Evolutionary conservation across 2,329 filamentous ascomycete genomes (phyloP), one percentile per base, ranked within the genome.

Genomic region (Penicillium capsulatum): DNA sequence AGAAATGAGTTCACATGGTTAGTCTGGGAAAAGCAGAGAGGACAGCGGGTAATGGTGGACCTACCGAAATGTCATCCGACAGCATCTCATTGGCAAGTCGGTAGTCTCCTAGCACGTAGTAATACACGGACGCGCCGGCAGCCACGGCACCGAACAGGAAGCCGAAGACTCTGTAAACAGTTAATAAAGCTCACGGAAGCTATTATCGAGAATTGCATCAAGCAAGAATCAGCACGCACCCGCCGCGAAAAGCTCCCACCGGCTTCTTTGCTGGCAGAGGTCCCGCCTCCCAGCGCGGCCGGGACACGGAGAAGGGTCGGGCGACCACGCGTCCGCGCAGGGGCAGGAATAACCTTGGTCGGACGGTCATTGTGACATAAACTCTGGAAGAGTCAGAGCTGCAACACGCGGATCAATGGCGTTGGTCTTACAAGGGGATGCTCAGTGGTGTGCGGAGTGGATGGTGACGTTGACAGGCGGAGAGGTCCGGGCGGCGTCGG

Each of bases 21-120:
- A 36, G 40, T 26, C 5, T 32, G 19, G 7, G 11, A 3, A n/a
- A 16, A 22, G 29, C 30, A 19, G 10, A 15, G 31, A 22, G 26
- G 27, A 7, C 38, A 19, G 19, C 10, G 3, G 3, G 3, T 15
- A 17, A n/a, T 17, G 16, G 9, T 13, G 36, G 39, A 83, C 87
- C 68, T 78, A 96, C 91, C 69, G 91, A 91, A 65, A 97, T 95
- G 69, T 97, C 91, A 70, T 95, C 89, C 45, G 84, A 91, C 68
- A 97, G 73, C 60, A 96, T 77, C 70, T 94, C 86, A 72, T 96
- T 97, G 54, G 88, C 86, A 30, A 89, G 76, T 71, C 89, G 88
- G 74, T 96, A 97, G 68, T 97, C 90, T 64, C 91, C 81, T 56
- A 97, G 72, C 52, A 95, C 79, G 67, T 97, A 97, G 66, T 87